These are phyloP conservation scores for Mycena rosella DNA, from an alignment of 768 basidiomycete species.

Conservation along the genomic window DNA sequence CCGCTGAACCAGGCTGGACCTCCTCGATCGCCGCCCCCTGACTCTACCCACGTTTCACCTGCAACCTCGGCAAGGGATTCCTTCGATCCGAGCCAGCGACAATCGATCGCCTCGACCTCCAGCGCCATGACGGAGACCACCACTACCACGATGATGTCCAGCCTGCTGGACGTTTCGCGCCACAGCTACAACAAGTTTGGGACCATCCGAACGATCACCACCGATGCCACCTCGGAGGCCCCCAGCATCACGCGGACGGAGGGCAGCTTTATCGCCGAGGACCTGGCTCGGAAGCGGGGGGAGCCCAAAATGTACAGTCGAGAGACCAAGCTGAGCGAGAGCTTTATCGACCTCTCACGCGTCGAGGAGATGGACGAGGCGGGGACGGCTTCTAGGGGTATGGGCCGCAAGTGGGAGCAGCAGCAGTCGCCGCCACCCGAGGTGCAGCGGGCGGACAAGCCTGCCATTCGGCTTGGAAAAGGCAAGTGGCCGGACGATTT, in stretches of 20 bases:
- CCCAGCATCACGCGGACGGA: slow-evolving; percentile 78
- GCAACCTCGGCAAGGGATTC: slow-evolving; percentile 50
- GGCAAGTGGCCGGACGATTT: slow-evolving; percentile 91
- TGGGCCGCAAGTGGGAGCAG: slow-evolving; percentile 39
- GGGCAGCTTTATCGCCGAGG: slow-evolving; percentile 68
- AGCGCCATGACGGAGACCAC: slow-evolving; percentile 69
- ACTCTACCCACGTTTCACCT: slow-evolving; percentile 50
- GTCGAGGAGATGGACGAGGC: slow-evolving; percentile 41
- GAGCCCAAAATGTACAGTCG: slow-evolving; percentile 50
- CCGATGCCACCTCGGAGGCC: slow-evolving; percentile 82
- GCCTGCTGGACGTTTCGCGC: slow-evolving; percentile 67
- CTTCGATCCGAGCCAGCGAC: slow-evolving; percentile 58
- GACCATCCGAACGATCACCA: slow-evolving; percentile 86
- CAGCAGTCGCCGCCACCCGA: slow-evolving; percentile 29
- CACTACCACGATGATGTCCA: slow-evolving; percentile 67
- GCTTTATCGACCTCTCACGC: slow-evolving; percentile 35
- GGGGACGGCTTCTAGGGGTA: slow-evolving; percentile 39
- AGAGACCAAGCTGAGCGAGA: slow-evolving; percentile 76
- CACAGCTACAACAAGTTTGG: slow-evolving; percentile 73
- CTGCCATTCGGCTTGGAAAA: slow-evolving; percentile 73
- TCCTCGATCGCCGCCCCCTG: slow-evolving; percentile 47
- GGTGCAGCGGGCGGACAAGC: slow-evolving; percentile 45
- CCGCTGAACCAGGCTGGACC: slow-evolving; percentile 33
- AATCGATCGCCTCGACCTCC: slow-evolving; percentile 68
- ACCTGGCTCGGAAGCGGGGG: slow-evolving; percentile 57